Evolutionary conservation across 1,139 yeast genomes (phyloP), one percentile per base, ranked within the genome.

Genomic region (Debaryomyces sp.): DNA sequence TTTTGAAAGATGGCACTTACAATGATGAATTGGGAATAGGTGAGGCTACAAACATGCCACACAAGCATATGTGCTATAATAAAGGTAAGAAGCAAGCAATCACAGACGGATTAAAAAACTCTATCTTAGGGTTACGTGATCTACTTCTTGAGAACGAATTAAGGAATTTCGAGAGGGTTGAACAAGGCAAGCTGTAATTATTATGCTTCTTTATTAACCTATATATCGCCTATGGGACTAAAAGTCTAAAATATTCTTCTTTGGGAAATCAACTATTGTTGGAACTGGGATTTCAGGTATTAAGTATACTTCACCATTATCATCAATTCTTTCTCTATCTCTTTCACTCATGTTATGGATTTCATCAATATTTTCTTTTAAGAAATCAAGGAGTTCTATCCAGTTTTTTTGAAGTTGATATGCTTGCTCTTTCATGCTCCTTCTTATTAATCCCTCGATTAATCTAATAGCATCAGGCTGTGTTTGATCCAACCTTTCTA

Each of bases 281-380:
- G 96, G 96, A 27, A 76, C 73, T 3, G 90, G 89, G 36, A 87
- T 85, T 63, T 84, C 91, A 6, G 88, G 89, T 42, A 87, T 77
- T 54, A 83, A 73, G 56, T 89, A 92, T 10, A 89, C 79, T 54
- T 87, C 85, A 2, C 98, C 98, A 54, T 89, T 83, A 41, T 92
- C 97, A 63, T 91, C 95, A 48, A 88, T 72, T 66, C 98, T 81
- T 68, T 90, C 96, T 57, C 97, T 79, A 60, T 91, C 97, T 56
- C 81, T 82, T 58, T 89, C 96, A 56, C 88, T 85, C 70, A 89
- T 83, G 43, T 78, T 74, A 67, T 88, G 94, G 21, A 94, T 88
- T 66, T 91, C 97, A 21, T 67, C 80, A 24, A 88, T 73, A 54
- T 87, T 78, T 15, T 77, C 84, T 47, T 73, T 75, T 50, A 92